Conservation (phyloP, 2,329 filamentous ascomycete species). For the Botryosphaeria dothidea region DNA sequence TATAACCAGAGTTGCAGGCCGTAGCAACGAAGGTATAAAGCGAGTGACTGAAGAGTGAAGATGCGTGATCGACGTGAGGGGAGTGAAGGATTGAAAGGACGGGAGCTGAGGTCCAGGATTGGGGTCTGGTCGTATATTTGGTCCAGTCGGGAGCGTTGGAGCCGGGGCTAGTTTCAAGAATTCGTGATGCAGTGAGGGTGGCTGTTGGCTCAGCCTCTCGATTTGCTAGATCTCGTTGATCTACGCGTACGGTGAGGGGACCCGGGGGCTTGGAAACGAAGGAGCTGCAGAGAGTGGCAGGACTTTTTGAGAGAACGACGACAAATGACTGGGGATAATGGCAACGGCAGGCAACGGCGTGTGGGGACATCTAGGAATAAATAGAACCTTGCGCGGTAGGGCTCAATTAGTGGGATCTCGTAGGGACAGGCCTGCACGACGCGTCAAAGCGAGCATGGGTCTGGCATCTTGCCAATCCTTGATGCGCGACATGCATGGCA, state of each 20-base stretch:
- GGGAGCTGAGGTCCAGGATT: background rate
- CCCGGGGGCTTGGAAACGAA: constrained; percentile 2
- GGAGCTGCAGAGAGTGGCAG: constrained; percentile 10
- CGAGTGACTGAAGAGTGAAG: constrained; percentile 3
- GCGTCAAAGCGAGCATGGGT: constrained; percentile 3
- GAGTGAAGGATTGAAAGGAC: background rate
- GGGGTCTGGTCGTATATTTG: background rate
- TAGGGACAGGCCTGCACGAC: constrained; percentile 15
- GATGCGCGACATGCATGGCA: constrained; percentile 16
- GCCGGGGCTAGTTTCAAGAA: constrained; percentile 18
- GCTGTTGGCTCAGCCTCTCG: constrained; percentile 14
- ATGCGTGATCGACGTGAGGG: background rate
- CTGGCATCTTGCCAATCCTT: constrained; percentile 5
- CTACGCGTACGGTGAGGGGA: constrained; percentile 2
- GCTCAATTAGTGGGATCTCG: constrained; percentile 6
- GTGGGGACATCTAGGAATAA: constrained; percentile 17
- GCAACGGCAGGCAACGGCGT: constrained; percentile 12
- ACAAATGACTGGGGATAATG: constrained; percentile 1
- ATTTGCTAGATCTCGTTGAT: constrained; percentile 12
- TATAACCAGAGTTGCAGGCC: background rate
- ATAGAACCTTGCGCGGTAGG: constrained; percentile 17
- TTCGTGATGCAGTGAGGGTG: constrained; percentile 20
- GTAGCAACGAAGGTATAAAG: background rate
- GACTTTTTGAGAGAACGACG: background rate
- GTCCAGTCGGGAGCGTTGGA: constrained; percentile 5